Evolutionary conservation across 306 rosid genomes (phyloP).

Genomic region (Psophocarpus tetragonolobus): DNA sequence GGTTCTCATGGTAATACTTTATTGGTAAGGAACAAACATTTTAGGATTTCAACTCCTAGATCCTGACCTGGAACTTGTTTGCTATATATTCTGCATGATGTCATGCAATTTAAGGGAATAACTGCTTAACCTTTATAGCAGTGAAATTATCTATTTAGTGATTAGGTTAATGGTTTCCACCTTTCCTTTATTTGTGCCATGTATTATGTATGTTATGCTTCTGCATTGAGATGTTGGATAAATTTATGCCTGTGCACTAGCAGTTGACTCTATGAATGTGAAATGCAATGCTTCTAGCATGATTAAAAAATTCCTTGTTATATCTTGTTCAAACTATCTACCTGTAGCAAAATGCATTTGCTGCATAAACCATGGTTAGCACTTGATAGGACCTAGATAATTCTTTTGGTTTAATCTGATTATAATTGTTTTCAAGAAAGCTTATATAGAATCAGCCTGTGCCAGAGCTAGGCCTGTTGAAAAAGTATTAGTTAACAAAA

Average conservation of each 20-base stretch:
- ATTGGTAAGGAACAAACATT: neutral
- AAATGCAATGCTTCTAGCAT: conserved; percentile 19
- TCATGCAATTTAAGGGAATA: neutral
- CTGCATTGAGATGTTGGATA: neutral
- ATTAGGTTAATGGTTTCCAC: neutral
- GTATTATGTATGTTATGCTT: neutral
- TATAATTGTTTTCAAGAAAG: neutral
- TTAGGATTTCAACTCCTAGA: conserved; percentile 9
- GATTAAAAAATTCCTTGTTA: conserved; percentile 16
- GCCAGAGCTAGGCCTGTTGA: neutral
- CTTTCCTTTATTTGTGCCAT: neutral
- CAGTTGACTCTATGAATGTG: conserved; percentile 1
- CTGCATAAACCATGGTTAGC: conserved; percentile 17
- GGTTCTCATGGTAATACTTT: conserved; percentile 8
- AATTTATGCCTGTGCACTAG: neutral
- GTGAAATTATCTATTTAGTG: conserved; percentile 6
- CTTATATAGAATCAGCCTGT: neutral
- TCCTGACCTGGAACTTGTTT: neutral
- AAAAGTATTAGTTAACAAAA: neutral
- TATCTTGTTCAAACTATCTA: conserved; percentile 22
- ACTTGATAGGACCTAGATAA: neutral
- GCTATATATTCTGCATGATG: neutral
- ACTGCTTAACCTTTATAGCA: neutral
- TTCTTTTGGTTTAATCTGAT: neutral
- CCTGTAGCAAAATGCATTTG: neutral